Percentiles rank a stretch among this genome's conserved stretches.
Evolutionary conservation across 129 eudicot genomes (phyloP).

Genomic region (Deinandra increscens): DNA sequence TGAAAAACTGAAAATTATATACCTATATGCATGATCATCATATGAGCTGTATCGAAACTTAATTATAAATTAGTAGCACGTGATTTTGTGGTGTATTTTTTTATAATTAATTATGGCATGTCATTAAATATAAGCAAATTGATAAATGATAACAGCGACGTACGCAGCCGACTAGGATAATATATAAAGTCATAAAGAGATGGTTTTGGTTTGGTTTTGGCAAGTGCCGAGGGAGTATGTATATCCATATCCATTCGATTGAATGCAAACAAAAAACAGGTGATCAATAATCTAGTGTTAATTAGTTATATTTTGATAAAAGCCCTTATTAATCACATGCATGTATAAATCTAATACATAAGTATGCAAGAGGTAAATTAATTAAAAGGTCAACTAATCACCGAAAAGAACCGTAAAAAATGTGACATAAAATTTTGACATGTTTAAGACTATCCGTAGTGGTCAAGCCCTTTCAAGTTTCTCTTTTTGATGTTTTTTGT

Average conservation of each 20-base stretch:
- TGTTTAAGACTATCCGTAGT: too few relatives aligned
- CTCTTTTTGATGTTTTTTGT: too few relatives aligned
- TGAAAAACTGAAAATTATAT: neutral
- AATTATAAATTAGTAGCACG: neutral
- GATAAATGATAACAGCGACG: neutral
- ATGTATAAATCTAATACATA: too few relatives aligned
- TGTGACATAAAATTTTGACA: too few relatives aligned
- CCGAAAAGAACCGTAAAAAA: neutral
- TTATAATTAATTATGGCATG: neutral
- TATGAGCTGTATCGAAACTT: neutral
- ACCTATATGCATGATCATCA: neutral
- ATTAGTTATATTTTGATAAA: neutral
- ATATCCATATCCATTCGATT: neutral
- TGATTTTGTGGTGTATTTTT: neutral
- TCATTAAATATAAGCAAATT: neutral
- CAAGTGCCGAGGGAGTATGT: too few relatives aligned
- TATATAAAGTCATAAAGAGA: neutral
- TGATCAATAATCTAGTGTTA: neutral
- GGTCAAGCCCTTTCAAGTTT: too few relatives aligned
- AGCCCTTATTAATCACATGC: neutral
- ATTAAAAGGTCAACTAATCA: neutral
- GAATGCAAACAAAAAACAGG: neutral
- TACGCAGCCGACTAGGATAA: constrained; percentile 2
- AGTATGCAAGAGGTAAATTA: neutral
- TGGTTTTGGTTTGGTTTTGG: neutral